Conservation (phyloP, 345 rosid species). For the Populus pruinosa region DNA sequence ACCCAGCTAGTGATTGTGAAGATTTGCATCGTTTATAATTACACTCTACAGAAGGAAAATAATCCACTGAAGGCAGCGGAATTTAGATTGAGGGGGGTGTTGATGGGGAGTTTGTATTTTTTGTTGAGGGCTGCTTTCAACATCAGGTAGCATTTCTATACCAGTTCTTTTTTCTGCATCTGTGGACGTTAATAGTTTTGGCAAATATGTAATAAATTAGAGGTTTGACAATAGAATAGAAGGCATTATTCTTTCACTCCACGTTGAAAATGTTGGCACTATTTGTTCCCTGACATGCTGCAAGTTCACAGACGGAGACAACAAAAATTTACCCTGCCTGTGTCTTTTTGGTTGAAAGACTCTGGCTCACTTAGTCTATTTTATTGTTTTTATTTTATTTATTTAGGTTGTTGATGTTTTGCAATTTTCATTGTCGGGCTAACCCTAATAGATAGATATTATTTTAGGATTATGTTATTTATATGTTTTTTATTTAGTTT, state of each 20-base stretch:
- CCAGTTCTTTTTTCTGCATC: background rate
- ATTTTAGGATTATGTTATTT: no score
- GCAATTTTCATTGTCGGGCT: no score
- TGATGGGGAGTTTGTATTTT: background rate
- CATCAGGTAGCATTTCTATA: background rate
- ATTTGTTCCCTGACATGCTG: background rate
- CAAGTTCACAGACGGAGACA: no score
- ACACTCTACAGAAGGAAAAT: slow-evolving; percentile 6
- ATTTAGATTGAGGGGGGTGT: background rate
- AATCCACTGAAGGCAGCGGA: background rate
- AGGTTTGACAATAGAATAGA: background rate
- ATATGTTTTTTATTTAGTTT: no score
- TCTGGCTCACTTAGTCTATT: no score
- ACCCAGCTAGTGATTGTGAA: background rate
- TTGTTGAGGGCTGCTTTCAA: slow-evolving; percentile 4
- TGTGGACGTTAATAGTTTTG: background rate
- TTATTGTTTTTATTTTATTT: no score
- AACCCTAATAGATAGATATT: no score
- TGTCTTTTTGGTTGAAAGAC: no score
- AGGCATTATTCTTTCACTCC: background rate
- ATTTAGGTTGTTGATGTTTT: no score
- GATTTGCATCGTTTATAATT: slow-evolving; percentile 12
- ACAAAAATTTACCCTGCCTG: no score
- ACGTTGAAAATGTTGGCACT: background rate
- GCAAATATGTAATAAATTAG: background rate